These are phyloP conservation scores for Nannochloris sp. DNA, from an alignment of 139 green algal species.

Conservation along the genomic window DNA sequence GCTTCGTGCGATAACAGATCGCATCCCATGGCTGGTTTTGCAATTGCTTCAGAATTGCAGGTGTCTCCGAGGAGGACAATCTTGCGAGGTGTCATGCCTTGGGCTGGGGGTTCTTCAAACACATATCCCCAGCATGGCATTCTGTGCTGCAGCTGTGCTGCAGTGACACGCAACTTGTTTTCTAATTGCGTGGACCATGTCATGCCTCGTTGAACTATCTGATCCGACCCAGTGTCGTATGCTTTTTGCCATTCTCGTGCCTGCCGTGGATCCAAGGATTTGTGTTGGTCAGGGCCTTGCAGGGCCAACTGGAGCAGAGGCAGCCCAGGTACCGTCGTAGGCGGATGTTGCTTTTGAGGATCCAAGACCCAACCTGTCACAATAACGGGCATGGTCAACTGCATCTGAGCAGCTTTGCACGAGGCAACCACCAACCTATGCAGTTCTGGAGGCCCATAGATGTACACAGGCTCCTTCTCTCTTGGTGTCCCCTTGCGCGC, in stretches of 20 bases:
- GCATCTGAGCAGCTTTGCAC: conserved; percentile 10
- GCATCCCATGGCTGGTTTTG: conserved; percentile 33
- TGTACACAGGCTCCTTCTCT: conserved; percentile 20
- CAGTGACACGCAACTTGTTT: conserved; percentile 69
- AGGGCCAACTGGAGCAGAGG: conserved; percentile 13
- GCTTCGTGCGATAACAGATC: conserved; percentile 88
- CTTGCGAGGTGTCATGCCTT: conserved; percentile 42
- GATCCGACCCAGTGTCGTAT: conserved; percentile 23
- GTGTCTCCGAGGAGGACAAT: conserved; percentile 92
- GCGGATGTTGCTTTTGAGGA: neutral
- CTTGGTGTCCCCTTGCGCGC: conserved; percentile 21
- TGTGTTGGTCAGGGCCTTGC: conserved; percentile 20
- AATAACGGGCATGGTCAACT: conserved; percentile 27
- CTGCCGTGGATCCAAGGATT: conserved; percentile 2
- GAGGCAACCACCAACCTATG: conserved; percentile 24
- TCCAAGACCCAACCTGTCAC: conserved; percentile 31
- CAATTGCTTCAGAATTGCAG: conserved; percentile 59
- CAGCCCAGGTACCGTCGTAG: neutral
- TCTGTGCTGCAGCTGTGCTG: conserved; percentile 5
- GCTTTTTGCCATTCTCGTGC: conserved; percentile 9
- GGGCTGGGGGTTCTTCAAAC: conserved; percentile 4
- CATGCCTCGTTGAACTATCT: conserved; percentile 20
- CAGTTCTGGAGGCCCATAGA: conserved; percentile 41
- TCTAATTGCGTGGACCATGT: conserved; percentile 48
- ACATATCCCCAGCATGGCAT: conserved; percentile 10